These are phyloP conservation scores for Microsporum audouinii DNA, from an alignment of 2,329 filamentous ascomycete species.

Conservation along the genomic window DNA sequence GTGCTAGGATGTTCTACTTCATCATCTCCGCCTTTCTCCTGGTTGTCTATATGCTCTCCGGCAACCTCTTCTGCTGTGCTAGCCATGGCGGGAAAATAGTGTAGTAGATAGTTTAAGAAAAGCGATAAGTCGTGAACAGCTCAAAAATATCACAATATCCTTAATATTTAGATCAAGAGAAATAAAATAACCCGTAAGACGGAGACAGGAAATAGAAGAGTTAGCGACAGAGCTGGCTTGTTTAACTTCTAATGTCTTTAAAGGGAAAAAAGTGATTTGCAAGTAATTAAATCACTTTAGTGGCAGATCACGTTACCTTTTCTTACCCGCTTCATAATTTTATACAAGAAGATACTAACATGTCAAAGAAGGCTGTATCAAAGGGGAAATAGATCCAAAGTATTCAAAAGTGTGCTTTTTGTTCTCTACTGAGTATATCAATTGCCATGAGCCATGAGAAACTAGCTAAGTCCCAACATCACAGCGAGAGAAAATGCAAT, in stretches of 20 bases:
- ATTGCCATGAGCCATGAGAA: neutral
- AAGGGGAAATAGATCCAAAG: neutral
- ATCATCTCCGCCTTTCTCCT: slow-evolving; percentile 35
- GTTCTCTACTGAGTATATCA: neutral
- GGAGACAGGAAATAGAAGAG: neutral
- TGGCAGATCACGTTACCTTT: slow-evolving; percentile 2
- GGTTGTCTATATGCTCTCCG: slow-evolving; percentile 13
- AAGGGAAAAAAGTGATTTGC: neutral
- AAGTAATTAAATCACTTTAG: neutral
- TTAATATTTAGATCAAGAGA: neutral
- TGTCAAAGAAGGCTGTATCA: too few relatives aligned
- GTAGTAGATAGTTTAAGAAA: too few relatives aligned
- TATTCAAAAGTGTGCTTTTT: neutral
- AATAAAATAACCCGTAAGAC: neutral
- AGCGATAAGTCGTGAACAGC: too few relatives aligned
- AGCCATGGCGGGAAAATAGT: slow-evolving; percentile 10
- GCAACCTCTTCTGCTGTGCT: slow-evolving; percentile 11
- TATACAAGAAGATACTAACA: neutral
- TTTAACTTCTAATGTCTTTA: neutral
- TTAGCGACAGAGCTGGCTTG: neutral
- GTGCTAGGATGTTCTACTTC: slow-evolving; percentile 26
- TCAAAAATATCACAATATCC: neutral
- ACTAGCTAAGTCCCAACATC: neutral
- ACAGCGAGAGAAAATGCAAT: neutral
- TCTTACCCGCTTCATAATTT: neutral